Percentiles rank a stretch among this genome's conserved stretches.
Conservation (phyloP, 306 rosid species). For the Trifolium subterraneum region DNA sequence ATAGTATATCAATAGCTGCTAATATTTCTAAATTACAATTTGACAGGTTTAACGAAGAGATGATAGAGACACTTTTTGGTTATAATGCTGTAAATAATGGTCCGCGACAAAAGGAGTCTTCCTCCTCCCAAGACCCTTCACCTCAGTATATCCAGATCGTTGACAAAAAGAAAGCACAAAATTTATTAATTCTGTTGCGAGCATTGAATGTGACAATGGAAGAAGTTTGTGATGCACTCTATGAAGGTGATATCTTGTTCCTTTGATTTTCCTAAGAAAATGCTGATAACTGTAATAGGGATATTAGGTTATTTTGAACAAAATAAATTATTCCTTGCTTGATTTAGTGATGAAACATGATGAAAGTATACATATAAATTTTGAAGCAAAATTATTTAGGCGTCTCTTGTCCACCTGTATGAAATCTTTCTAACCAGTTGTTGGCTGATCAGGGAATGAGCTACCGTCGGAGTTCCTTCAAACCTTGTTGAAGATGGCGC, state of each 20-base stretch:
- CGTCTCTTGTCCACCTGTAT: slow-evolving; percentile 29
- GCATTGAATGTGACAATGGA: slow-evolving; percentile 86
- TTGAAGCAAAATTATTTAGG: slow-evolving; percentile 6
- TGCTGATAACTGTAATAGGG: slow-evolving; percentile 20
- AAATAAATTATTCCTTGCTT: slow-evolving; percentile 13
- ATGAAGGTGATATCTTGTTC: slow-evolving; percentile 68
- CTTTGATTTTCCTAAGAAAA: slow-evolving; percentile 9
- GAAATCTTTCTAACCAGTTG: slow-evolving; percentile 40
- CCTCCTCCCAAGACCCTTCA: slow-evolving; percentile 61
- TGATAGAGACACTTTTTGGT: slow-evolving; percentile 93
- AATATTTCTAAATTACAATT: slow-evolving; percentile 33
- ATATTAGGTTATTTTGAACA: slow-evolving; percentile 31
- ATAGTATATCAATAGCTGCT: slow-evolving; percentile 40
- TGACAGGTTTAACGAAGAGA: slow-evolving; percentile 89
- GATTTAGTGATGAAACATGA: slow-evolving; percentile 14
- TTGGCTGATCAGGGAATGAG: slow-evolving; percentile 75
- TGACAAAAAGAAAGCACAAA: slow-evolving; percentile 82
- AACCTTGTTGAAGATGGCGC: slow-evolving; percentile 92
- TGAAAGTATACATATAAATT: slow-evolving; percentile 26
- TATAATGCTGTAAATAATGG: slow-evolving; percentile 64
- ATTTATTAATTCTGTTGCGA: slow-evolving; percentile 80
- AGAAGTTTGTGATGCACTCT: slow-evolving; percentile 90
- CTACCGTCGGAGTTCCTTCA: slow-evolving; percentile 82
- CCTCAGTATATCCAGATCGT: slow-evolving; percentile 75
- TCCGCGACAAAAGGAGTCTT: slow-evolving; percentile 62